Evolutionary conservation across 2,329 filamentous ascomycete species (phyloP).

Genomic region (Colletotrichum plurivorum): DNA sequence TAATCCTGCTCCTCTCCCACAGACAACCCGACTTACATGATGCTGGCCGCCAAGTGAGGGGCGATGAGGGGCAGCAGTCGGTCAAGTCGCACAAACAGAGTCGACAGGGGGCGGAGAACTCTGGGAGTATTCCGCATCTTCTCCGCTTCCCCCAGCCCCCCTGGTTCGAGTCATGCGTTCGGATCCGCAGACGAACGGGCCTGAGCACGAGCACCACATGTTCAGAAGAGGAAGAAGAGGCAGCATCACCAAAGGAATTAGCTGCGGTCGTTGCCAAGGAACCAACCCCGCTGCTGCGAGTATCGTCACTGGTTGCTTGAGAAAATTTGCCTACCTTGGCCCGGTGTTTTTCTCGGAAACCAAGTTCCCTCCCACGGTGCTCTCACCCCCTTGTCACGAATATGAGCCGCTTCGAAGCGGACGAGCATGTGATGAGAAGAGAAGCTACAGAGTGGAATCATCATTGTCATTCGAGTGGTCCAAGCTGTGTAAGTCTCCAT

Average conservation of each 20-base stretch:
- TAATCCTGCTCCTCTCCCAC: not conserved
- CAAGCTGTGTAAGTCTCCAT: not conserved
- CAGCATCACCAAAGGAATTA: constrained; percentile 4
- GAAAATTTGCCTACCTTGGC: constrained; percentile 1
- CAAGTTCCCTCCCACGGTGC: not conserved
- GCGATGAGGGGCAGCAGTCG: constrained; percentile 28
- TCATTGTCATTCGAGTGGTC: too few species aligned
- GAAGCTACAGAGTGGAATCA: not conserved
- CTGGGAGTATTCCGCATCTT: constrained; percentile 33
- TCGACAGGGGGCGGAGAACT: constrained; percentile 27
- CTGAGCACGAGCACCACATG: not conserved
- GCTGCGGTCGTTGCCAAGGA: constrained; percentile 15
- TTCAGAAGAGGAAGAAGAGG: not conserved
- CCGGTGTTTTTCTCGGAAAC: constrained; percentile 28
- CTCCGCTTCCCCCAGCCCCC: constrained; percentile 17
- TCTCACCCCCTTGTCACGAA: constrained; percentile 22
- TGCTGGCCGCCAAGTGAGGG: constrained; percentile 33
- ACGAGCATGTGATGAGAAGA: constrained; percentile 23
- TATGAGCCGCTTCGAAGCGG: constrained; percentile 1
- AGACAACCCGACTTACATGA: constrained; percentile 10
- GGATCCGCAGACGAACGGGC: constrained; percentile 1
- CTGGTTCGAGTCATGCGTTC: constrained; percentile 28
- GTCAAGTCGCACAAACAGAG: constrained; percentile 13
- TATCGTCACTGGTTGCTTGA: not conserved
- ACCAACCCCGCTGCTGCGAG: constrained; percentile 9